Base-by-base conservation (phyloP, 176 grass and related monocot genomes). In the Aegilops sharonensis region DNA sequence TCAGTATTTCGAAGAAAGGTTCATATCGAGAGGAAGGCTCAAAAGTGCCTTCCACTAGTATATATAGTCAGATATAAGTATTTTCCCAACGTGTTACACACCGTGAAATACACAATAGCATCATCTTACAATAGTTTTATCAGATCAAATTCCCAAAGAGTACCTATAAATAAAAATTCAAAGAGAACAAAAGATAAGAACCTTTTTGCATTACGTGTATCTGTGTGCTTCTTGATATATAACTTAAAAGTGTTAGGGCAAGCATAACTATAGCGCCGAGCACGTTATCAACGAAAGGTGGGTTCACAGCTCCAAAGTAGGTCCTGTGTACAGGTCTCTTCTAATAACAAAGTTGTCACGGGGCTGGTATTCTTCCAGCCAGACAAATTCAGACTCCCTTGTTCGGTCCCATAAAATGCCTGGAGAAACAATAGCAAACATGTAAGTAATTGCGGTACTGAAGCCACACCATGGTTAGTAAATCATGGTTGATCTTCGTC, bases 321-420 rank as follows among this genome's bases (percentile, higher is more conserved):
- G 92, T n/a, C 92, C 92, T 32, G 45, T 91, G 81, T 94, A 94
- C 21, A 84, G 64, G 57, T 89, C 92, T 81, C 92, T 91, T 82
- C 78, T 91, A 83, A 94, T 89, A 65, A 91, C 71, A 80, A 94
- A 94, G 81, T 68, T 91, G 37, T 94, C 81, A n/a, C 61, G 81
- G 34, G 89, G 92, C 78, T 89, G 92, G 83, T 84, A 75, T 36
- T 87, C 87, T 82, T 94, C 72, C 78, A 94, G 52, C 92, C 89
- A 94, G 42, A 84, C 77, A 27, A 89, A 77, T 87, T 82, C 81
- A 73, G 89, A 80, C 59, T 63, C 87, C 81, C 82, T 84, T 52
- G 75, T 64, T 73, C 67, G 86, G 85, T 89, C 81, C 67, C 75
- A 77, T 85, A 91, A 87, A 82, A 82, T 1, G 83, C 84, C 89